These are phyloP conservation scores for Penicillium manginii DNA, from an alignment of 495 filamentous ascomycete genomes.

Conservation along the genomic window DNA sequence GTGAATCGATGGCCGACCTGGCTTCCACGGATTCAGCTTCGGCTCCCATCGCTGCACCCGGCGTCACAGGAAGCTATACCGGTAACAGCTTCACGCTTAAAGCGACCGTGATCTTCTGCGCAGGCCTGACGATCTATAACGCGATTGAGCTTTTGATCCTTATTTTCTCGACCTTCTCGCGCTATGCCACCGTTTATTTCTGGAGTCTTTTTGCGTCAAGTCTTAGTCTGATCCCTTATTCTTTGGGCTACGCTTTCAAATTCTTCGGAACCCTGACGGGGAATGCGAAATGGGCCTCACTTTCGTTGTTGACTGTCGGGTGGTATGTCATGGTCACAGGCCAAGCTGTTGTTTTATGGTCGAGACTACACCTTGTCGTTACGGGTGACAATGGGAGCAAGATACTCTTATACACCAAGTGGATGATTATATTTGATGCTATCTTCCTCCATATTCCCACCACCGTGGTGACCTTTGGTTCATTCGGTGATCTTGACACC, in stretches of 20 bases:
- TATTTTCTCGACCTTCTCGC: constrained; percentile 4
- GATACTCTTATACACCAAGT: constrained; percentile 1
- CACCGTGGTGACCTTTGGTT: constrained; percentile 1
- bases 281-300: neutral
- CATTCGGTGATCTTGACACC: constrained; percentile 2
- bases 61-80: neutral
- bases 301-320: constrained; percentile 2
- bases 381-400: neutral
- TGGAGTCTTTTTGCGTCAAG: constrained; percentile 5
- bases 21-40: neutral
- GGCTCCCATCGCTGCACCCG: neutral
- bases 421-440: constrained; percentile 3
- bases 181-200: constrained; percentile 8
- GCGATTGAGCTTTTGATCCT: constrained; percentile 4
- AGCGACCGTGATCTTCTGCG: neutral
- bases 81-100: neutral
- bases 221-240: constrained; percentile 2
- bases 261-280: neutral
- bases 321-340: constrained; percentile 3
- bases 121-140: constrained; percentile 2
- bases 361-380: neutral
- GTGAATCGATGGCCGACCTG: neutral
- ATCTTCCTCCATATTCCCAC: neutral
- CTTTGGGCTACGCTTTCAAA: constrained; percentile 6
- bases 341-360: constrained; percentile 2